phyloP scores from a whole-genome alignment of 2,329 filamentous ascomycete species.

The Pseudomassariella vexata region DNA sequence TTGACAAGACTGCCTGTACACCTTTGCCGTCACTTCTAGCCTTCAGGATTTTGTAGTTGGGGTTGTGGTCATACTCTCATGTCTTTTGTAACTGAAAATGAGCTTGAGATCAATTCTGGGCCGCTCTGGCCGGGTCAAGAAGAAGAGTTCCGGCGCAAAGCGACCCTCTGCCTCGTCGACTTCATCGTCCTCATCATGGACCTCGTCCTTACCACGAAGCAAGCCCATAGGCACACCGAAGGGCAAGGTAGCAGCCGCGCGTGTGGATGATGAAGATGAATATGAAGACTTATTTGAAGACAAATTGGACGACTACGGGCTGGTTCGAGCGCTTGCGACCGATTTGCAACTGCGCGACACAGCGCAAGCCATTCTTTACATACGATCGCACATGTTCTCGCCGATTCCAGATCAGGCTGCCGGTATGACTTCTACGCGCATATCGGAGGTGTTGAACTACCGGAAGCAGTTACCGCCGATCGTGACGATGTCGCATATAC shows the following conservation, averaged over 20 bases:
- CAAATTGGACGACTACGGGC: conserved; percentile 55
- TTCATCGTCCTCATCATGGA: conserved; percentile 12
- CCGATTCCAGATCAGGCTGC: conserved; percentile 49
- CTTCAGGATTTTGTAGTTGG: conserved; percentile 8
- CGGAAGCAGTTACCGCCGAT: conserved; percentile 55
- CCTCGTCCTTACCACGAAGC: conserved; percentile 18
- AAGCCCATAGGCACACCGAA: conserved; percentile 15
- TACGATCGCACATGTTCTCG: conserved; percentile 58
- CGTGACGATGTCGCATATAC: conserved; percentile 60
- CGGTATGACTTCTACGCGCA: conserved; percentile 59
- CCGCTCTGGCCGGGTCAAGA: conserved; percentile 26
- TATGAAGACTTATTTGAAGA: conserved; percentile 33
- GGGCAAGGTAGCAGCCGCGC: conserved; percentile 14
- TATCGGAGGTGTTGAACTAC: conserved; percentile 58
- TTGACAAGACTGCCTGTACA: no score
- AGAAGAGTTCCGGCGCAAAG: conserved; percentile 18
- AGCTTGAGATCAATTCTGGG: conserved; percentile 24
- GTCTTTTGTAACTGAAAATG: conserved; percentile 15
- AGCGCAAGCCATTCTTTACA: conserved; percentile 59
- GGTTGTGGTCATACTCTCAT: no score
- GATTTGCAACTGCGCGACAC: conserved; percentile 56
- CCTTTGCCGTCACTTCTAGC: conserved; percentile 17
- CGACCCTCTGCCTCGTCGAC: conserved; percentile 12
- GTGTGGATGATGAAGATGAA: conserved; percentile 15
- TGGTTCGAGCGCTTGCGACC: conserved; percentile 46